A percentile compares a stretch with the other conserved stretches of the same genome.
These are phyloP conservation scores for Auricularia auricula-judae DNA, from an alignment of 768 basidiomycete genomes.

Conservation along the genomic window DNA sequence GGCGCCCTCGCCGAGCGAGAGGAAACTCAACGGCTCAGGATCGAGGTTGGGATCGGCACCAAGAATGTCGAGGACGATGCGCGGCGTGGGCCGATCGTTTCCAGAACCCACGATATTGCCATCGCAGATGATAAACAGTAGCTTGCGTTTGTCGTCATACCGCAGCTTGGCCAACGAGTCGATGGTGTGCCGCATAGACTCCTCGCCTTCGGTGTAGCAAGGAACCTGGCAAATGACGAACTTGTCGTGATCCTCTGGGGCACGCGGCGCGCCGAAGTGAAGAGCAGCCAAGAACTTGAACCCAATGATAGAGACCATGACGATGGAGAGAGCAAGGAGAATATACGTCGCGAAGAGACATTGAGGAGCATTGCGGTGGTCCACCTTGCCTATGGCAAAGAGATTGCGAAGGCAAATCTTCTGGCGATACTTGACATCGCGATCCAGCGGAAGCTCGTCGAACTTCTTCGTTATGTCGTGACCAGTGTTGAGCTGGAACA, in stretches of 20 bases:
- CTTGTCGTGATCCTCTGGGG: conserved; percentile 92
- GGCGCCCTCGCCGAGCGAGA: conserved; percentile 86
- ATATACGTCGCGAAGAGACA: conserved; percentile 89
- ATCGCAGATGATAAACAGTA: conserved; percentile 88
- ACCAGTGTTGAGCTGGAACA: conserved; percentile 63
- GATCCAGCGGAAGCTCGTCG: conserved; percentile 49
- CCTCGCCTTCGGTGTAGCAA: conserved; percentile 94
- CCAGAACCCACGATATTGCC: conserved; percentile 97
- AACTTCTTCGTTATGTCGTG: conserved; percentile 71
- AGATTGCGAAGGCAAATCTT: conserved; percentile 86
- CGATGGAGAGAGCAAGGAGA: conserved; percentile 72
- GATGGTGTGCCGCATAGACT: conserved; percentile 76
- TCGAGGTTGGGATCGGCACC: conserved; percentile 89
- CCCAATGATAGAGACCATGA: conserved; percentile 92
- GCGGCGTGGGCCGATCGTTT: conserved; percentile 91
- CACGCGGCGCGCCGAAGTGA: conserved; percentile 67
- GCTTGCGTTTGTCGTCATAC: conserved; percentile 97
- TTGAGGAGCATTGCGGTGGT: conserved; percentile 84
- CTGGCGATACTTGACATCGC: conserved; percentile 53
- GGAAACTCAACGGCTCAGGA: conserved; percentile 90
- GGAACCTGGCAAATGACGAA: conserved; percentile 97
- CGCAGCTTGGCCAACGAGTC: conserved; percentile 89
- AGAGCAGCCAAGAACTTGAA: conserved; percentile 94
- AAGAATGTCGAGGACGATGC: conserved; percentile 93
- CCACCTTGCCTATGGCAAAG: conserved; percentile 84